Conservation (phyloP, 768 basidiomycete genomes). For the Gelatoporia subvermispora region DNA sequence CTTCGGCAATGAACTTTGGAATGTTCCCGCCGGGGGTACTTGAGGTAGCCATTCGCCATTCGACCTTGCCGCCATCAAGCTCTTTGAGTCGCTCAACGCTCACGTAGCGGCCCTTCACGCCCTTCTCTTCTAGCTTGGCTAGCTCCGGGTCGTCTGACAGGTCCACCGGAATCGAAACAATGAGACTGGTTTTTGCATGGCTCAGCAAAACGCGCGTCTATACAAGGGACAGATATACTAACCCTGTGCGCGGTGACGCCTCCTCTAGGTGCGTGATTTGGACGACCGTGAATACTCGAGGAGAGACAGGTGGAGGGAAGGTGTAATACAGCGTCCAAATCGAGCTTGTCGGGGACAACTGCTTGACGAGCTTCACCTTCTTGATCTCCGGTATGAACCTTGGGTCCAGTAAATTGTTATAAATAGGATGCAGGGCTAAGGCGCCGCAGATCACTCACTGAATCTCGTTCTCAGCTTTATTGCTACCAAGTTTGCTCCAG, state of each 20-base stretch:
- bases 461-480: conserved; percentile 67
- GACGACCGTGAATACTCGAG: conserved; percentile 71
- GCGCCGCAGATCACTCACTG: conserved; percentile 38
- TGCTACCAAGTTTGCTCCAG: conserved; percentile 61
- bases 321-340: conserved; percentile 75
- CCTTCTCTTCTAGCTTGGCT: conserved; percentile 57
- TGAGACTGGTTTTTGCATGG: conserved; percentile 17
- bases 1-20: conserved; percentile 59
- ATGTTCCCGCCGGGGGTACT: conserved; percentile 68
- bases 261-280: conserved; percentile 55
- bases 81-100: conserved; percentile 64
- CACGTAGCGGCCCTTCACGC: conserved; percentile 62
- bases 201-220: no score
- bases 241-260: conserved; percentile 55
- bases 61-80: conserved; percentile 56
- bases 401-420: neutral
- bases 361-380: conserved; percentile 58
- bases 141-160: conserved; percentile 53
- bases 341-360: conserved; percentile 54
- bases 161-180: conserved; percentile 67
- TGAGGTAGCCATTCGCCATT: conserved; percentile 81
- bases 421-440: neutral
- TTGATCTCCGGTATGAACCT: conserved; percentile 67
- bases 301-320: conserved; percentile 64
- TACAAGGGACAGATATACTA: conserved; percentile 20